Percentiles rank a stretch among this genome's conserved stretches.
These are phyloP conservation scores for Sedum album DNA, from an alignment of 164 flowering plant species.

Conservation along the genomic window DNA sequence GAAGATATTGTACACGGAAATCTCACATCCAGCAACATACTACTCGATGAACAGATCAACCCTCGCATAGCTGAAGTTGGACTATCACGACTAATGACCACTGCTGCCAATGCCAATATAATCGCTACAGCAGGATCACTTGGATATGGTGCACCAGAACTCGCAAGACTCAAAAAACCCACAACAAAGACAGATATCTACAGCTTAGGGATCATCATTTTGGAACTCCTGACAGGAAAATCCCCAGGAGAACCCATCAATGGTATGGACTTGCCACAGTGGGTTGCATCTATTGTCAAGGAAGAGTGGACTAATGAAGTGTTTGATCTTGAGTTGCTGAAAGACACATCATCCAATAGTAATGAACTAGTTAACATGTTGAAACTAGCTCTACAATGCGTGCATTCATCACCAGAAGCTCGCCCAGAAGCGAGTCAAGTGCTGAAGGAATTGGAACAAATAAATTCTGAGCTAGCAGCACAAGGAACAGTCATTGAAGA, in stretches of 20 bases:
- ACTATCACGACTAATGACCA: constrained; percentile 69
- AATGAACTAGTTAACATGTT: constrained; percentile 82
- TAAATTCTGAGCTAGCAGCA: constrained; percentile 48
- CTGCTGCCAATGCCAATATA: constrained; percentile 53
- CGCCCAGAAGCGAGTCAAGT: constrained; percentile 73
- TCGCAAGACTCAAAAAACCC: constrained; percentile 63
- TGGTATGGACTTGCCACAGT: constrained; percentile 83
- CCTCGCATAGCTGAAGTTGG: constrained; percentile 83
- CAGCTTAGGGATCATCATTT: constrained; percentile 87
- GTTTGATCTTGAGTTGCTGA: constrained; percentile 83
- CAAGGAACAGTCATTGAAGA: constrained; percentile 14
- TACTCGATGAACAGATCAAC: constrained; percentile 59
- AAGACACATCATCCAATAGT: constrained; percentile 40
- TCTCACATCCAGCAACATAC: constrained; percentile 71
- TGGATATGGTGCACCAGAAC: constrained; percentile 94
- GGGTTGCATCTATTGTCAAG: constrained; percentile 94
- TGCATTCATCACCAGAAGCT: constrained; percentile 70
- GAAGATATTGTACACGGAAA: constrained; percentile 77
- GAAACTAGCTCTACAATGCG: constrained; percentile 85
- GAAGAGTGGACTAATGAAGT: constrained; percentile 99
- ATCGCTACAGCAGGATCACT: constrained; percentile 71
- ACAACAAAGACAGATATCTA: constrained; percentile 75
- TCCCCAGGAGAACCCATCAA: constrained; percentile 74
- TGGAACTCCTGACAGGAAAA: constrained; percentile 92
- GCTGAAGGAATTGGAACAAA: constrained; percentile 67